Conservation (phyloP, 192 early-diverging fungal species). For the Podila epicladia region DNA sequence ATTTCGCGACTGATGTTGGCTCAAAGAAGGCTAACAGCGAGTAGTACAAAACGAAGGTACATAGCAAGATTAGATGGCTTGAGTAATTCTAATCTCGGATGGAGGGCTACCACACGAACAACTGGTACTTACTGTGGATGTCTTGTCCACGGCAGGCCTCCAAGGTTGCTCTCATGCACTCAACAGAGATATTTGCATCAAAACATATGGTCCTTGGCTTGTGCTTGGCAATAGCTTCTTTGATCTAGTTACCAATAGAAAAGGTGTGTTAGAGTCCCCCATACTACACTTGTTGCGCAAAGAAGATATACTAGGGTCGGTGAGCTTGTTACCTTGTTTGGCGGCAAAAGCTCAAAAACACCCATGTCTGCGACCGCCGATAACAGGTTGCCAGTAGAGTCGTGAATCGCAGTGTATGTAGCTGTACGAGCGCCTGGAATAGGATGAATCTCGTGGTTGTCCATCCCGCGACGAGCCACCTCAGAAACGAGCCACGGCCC, state of each 20-base stretch:
- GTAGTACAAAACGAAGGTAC: not conserved
- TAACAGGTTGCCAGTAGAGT: slow-evolving; percentile 73
- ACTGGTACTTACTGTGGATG: slow-evolving; percentile 56
- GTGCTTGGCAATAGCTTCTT: slow-evolving; percentile 31
- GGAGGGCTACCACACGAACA: not conserved
- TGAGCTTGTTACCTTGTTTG: slow-evolving; percentile 32
- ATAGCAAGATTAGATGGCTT: not conserved
- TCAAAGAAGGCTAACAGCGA: slow-evolving; percentile 77
- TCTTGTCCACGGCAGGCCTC: slow-evolving; percentile 37
- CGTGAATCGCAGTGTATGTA: slow-evolving; percentile 84
- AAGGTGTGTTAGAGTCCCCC: slow-evolving; percentile 9
- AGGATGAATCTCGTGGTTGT: slow-evolving; percentile 33
- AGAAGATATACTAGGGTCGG: not conserved
- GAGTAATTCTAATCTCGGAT: not conserved
- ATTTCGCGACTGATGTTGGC: slow-evolving; percentile 91
- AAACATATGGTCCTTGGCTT: slow-evolving; percentile 67
- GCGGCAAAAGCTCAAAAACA: slow-evolving; percentile 69
- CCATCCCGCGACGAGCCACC: slow-evolving; percentile 66
- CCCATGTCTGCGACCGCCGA: slow-evolving; percentile 95
- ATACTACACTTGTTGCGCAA: not conserved
- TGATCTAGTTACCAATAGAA: slow-evolving; percentile 30
- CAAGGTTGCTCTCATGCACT: slow-evolving; percentile 57
- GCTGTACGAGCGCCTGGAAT: slow-evolving; percentile 66
- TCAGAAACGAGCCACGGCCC: slow-evolving; percentile 64
- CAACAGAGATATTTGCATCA: slow-evolving; percentile 76